Base-by-base conservation (phyloP, 1,284 basidiomycete species). In the Tremellales sp. region DNA sequence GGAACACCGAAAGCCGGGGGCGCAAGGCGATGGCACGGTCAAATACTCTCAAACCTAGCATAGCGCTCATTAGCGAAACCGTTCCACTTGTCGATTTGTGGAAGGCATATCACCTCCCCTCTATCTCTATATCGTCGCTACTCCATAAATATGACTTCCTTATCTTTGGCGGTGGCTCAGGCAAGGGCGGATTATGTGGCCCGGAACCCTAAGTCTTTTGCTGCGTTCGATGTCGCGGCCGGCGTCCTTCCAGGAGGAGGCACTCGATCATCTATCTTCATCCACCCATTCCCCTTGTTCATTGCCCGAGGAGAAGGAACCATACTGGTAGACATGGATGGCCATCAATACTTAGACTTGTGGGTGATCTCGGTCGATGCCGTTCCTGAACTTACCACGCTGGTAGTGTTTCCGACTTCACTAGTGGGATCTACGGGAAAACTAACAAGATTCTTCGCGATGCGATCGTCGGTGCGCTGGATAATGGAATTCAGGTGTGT, bases 351-450 rank as follows among this genome's bases (percentile, higher is more conserved):
- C 31, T 29, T 26, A 14, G 61, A 63, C 48, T 59, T 63, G 60
- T 60, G 34, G 47, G 57, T 50, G 18, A 4, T n/a, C n/a, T n/a
- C n/a, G n/a, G n/a, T n/a, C n/a, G n/a, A 10, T 9, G 14, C 6
- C 5, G 12, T 27, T 10, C 8, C 8, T 12, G 3, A 3, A 19
- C 32, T 45, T 5, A 45, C 16, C 3, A 21, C n/a, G 5, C 40
- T 9, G 12, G 8, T 16, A 61, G 60, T 40, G 43, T 56, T n/a
- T 53, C 53, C 5, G 61, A 64, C 44, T 61, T 57, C 31, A 57
- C 56, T 1, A 51, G 52, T 29, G 61, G 61, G 2, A 51, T 64
- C 36, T 64, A 58, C 42, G 61, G 61, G 10, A 58, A 64, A 44
- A 50, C 45, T 3, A 43, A 64, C 37, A 53, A 54, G 3, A 27